Evolutionary conservation across 2,329 filamentous ascomycete genomes (phyloP).

Genomic region (Aureobasidium lini): DNA sequence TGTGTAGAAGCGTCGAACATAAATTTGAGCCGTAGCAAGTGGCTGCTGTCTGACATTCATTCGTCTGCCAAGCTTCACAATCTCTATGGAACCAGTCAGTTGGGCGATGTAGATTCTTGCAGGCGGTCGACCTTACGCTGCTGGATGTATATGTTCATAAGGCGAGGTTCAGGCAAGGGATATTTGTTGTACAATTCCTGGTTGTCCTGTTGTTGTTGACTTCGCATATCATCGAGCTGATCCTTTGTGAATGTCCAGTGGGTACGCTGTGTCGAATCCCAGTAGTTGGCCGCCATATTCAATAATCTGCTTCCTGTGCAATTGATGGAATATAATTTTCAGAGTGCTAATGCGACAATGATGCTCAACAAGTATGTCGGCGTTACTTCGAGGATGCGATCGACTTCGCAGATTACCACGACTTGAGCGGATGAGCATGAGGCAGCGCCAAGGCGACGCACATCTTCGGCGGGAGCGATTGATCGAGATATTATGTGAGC

Average conservation of each 20-base stretch:
- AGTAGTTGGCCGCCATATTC: slow-evolving; percentile 91
- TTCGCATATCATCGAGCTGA: slow-evolving; percentile 66
- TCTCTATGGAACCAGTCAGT: slow-evolving; percentile 45
- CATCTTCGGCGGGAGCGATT: not conserved
- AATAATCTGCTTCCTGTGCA: no score
- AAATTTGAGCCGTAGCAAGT: slow-evolving; percentile 88
- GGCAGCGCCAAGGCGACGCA: not conserved
- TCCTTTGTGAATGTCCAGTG: slow-evolving; percentile 87
- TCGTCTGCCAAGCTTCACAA: slow-evolving; percentile 75
- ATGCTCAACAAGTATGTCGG: not conserved
- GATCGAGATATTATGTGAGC: not conserved
- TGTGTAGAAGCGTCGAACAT: slow-evolving; percentile 87
- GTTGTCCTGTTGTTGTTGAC: slow-evolving; percentile 44
- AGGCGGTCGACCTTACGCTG: slow-evolving; percentile 54
- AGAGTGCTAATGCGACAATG: no score
- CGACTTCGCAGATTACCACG: not conserved
- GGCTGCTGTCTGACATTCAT: slow-evolving; percentile 83
- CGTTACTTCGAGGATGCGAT: not conserved
- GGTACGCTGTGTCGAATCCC: slow-evolving; percentile 85
- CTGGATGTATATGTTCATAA: slow-evolving; percentile 87
- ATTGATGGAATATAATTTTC: no score
- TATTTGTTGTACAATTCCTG: slow-evolving; percentile 67
- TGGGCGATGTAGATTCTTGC: not conserved
- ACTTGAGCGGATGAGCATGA: not conserved
- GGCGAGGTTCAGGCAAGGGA: slow-evolving; percentile 70